Conservation (phyloP, 108 stramenopile genomes). For the Skeletonema marinoi region DNA sequence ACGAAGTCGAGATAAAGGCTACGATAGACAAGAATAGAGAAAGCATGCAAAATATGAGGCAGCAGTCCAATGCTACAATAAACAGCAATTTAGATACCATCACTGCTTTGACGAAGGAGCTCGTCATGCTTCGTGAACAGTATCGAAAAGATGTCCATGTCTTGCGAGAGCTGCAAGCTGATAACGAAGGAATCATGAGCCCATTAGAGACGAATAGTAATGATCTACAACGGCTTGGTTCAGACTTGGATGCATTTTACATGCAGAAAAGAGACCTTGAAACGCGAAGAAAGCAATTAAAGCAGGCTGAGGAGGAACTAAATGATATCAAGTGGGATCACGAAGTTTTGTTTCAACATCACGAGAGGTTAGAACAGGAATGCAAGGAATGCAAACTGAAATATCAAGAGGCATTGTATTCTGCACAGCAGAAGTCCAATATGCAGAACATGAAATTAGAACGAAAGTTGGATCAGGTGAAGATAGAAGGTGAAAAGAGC, state of each 20-base stretch:
- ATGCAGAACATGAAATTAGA: conserved; percentile 80
- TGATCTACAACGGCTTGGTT: conserved; percentile 13
- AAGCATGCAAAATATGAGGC: conserved; percentile 21
- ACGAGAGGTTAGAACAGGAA: conserved; percentile 28
- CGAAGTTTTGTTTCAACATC: conserved; percentile 46
- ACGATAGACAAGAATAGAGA: conserved; percentile 22
- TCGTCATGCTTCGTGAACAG: conserved; percentile 25
- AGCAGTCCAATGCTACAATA: conserved; percentile 19
- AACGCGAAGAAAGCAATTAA: conserved; percentile 27
- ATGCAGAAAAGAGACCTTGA: conserved; percentile 30
- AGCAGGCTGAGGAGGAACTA: conserved; percentile 29
- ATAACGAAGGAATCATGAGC: conserved; percentile 24
- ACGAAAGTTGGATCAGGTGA: conserved; percentile 59
- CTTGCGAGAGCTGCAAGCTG: conserved; percentile 22
- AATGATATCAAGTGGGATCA: conserved; percentile 46
- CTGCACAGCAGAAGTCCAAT: conserved; percentile 72
- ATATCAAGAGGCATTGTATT: conserved; percentile 42
- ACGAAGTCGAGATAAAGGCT: conserved; percentile 22
- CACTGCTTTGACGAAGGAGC: conserved; percentile 25
- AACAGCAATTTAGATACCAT: conserved; percentile 37
- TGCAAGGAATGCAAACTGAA: conserved; percentile 23
- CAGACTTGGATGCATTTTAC: conserved; percentile 14
- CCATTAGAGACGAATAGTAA: conserved; percentile 29
- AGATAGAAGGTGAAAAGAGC: conserved; percentile 51
- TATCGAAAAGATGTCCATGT: conserved; percentile 25